These are phyloP conservation scores for Metarhizium guizhouense DNA, from an alignment of 2,329 filamentous ascomycete species.

Conservation along the genomic window DNA sequence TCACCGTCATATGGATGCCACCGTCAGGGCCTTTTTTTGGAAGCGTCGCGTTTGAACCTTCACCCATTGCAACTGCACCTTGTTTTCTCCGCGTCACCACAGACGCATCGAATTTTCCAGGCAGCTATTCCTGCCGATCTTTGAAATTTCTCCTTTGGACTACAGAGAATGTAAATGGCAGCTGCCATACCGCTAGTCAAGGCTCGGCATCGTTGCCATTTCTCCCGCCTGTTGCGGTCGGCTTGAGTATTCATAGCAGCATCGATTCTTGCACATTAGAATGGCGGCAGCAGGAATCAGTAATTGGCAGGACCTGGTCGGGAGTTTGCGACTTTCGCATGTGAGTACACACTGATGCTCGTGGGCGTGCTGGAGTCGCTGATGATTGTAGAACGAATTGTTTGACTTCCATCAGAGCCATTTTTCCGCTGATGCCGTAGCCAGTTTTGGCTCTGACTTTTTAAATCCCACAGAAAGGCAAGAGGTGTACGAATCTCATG, in stretches of 20 bases:
- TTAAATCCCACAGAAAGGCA: constrained; percentile 26
- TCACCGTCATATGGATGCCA: background rate
- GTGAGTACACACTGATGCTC: background rate
- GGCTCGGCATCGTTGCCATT: background rate
- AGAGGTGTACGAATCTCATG: constrained; percentile 17
- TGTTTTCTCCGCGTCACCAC: background rate
- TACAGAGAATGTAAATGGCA: background rate
- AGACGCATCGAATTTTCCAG: background rate
- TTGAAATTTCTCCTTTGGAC: too few relatives aligned
- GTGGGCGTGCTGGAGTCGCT: background rate
- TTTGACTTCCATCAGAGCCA: constrained; percentile 49
- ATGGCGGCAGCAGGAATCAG: background rate
- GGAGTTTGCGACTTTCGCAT: background rate
- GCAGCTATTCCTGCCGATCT: background rate
- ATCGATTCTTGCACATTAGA: background rate
- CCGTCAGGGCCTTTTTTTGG: background rate
- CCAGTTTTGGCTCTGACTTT: constrained; percentile 38
- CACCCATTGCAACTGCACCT: background rate
- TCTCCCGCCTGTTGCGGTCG: background rate
- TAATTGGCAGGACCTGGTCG: background rate
- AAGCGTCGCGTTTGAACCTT: background rate
- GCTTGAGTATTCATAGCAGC: background rate
- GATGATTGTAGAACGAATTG: constrained; percentile 44
- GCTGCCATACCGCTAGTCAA: background rate
- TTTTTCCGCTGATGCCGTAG: constrained; percentile 40